Evolutionary conservation across 2,329 filamentous ascomycete genomes (phyloP).

Genomic region (Paradendryphiella salina): DNA sequence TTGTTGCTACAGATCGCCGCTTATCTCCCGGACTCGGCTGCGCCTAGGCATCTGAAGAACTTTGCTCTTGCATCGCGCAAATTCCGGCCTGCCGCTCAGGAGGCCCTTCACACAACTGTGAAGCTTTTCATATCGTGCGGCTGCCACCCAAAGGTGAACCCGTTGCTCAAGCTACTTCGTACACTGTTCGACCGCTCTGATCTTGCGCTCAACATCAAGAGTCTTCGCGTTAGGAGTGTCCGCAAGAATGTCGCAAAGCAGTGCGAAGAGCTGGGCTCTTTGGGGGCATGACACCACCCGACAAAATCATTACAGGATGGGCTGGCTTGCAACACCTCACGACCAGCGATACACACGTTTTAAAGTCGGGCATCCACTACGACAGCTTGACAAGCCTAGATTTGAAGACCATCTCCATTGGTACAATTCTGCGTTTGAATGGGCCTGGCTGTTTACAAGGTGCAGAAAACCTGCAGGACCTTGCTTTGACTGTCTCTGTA

Average conservation of each 20-base stretch:
- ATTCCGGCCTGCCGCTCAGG: conserved; percentile 23
- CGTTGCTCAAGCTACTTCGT: conserved; percentile 25
- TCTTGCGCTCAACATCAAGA: conserved; percentile 25
- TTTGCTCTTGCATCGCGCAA: conserved; percentile 23
- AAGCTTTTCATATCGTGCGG: background rate
- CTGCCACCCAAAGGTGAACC: no score
- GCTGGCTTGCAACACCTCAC: conserved; percentile 17
- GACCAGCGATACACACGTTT: conserved; percentile 19
- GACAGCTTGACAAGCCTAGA: conserved; percentile 20
- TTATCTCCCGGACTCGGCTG: conserved; percentile 17
- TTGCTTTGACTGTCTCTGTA: conserved; percentile 20
- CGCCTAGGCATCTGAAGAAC: conserved; percentile 18
- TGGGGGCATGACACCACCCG: conserved; percentile 18
- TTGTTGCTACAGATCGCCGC: conserved; percentile 23
- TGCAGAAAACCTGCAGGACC: conserved; percentile 16
- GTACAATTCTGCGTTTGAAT: conserved; percentile 25
- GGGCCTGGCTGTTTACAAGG: conserved; percentile 27
- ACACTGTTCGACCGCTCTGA: conserved; percentile 28
- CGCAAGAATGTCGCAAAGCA: conserved; percentile 20
- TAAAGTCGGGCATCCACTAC: conserved; percentile 21
- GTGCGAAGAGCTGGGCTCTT: conserved; percentile 24
- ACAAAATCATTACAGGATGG: conserved; percentile 6
- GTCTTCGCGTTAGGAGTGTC: conserved; percentile 21
- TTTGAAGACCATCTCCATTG: conserved; percentile 20
- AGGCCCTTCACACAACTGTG: conserved; percentile 21